Evolutionary conservation across 495 filamentous ascomycete species (phyloP), one percentile per base, ranked within the genome.

Genomic region (Xylaria bambusicola): DNA sequence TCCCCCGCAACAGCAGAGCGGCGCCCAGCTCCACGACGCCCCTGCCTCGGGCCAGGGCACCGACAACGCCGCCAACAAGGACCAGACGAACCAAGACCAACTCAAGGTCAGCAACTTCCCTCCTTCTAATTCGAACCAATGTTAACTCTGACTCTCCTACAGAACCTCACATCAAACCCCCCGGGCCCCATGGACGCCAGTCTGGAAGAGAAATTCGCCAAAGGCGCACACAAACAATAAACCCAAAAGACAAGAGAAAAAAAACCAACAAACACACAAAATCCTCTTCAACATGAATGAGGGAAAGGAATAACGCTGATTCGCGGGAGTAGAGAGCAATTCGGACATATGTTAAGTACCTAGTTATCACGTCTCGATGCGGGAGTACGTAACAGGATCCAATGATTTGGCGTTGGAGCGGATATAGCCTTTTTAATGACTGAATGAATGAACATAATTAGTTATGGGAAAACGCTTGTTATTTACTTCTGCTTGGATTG

Each of bases 91-190:
- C 66, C 73, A 86, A 66, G 62, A 68, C 10, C 73, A 73, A 40
- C 69, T 82, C 6, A 73, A 78, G 62, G 81, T 82, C 55, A 38
- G 74, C 53, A 7, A n/a, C 0, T 17, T 9, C 10, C 18, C 35
- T 2, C 18, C 6, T 24, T 6, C 20, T 20, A 2, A 13, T 35
- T 3, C 10, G 13, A 2, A 45, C 6, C 7, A 45, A 35, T 35
- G 0, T 40, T 58, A 35, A 61, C 50, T 40, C 15, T 21, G 13
- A 1, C 18, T 38, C n/a, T 21, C 15, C 0, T 15, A 3, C 35
- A 84, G 81, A 76, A 74, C 53, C 66, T 83, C 49, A 57, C 71
- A 5, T 84, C 82, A 62, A 96, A 97, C 79, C 92, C 92, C 1
- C 81, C 74, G 62, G 85, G 86, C 35, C 77, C 79, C 9, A 68